Base-by-base conservation (phyloP, 2,329 filamentous ascomycete species). In the Epichloe gansuensis region DNA sequence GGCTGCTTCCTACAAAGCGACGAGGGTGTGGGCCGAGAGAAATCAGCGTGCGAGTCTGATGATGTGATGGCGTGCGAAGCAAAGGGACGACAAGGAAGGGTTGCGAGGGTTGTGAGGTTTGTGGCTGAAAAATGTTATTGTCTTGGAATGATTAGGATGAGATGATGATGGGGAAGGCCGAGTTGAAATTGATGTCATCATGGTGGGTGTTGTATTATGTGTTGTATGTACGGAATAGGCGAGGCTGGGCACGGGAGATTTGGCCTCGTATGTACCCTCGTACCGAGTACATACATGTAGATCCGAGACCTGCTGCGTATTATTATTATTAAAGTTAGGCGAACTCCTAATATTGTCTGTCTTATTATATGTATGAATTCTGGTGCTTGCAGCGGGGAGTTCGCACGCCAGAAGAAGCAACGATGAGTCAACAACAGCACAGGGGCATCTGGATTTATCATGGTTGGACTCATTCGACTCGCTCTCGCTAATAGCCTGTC, bases 21-120 rank as follows among this genome's bases (percentile, higher is more conserved):
- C 27, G 52, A 21, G 36, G n/a, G 38, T 27, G 43, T 42, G 43
- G n/a, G 42, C 42, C 27, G 25, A 47, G 36, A 9, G 6, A 27
- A 2, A 7, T 13, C 34, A 12, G 39, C 31, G 12, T 27, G 25
- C 4, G 25, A 12, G 44, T 15, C 27, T 31, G 25, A 17, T 31
- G 31, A 36, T 3, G 38, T 9, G 12, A 17, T 31, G 25, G 46
- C 35, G 31, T 23, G 46, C 25, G 27, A 47, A 27, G 50, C 44
- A 43, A 43, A 52, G 50, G 44, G 45, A 39, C 44, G 50, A 7
- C 25, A 41, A 27, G 50, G n/a, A 47, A 35, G 45, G 21, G 17
- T 21, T 21, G 17, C 17, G 17, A 21, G 17, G 17, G 17, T 21
- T 21, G 17, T 2, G 17, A 21, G 17, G 17, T 2, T 31, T 17